phyloP scores from a whole-genome alignment of 2,329 filamentous ascomycete species.

The Colletotrichum sp. region DNA sequence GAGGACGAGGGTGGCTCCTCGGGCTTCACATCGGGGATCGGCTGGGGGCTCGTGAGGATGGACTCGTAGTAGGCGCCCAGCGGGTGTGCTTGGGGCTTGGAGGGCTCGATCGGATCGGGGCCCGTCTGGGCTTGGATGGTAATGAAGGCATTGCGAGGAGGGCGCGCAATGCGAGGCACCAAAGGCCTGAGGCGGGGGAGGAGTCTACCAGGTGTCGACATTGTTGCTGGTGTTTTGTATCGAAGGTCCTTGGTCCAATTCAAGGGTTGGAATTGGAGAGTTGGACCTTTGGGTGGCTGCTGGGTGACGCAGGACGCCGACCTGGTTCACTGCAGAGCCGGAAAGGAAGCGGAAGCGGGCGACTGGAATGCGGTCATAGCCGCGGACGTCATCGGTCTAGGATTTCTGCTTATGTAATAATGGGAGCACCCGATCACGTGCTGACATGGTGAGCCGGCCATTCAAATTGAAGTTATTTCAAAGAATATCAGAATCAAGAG shows the following conservation, averaged over 20 bases:
- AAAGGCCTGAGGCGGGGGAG: slow-evolving; percentile 34
- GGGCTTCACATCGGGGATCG: slow-evolving; percentile 44
- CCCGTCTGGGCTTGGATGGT: slow-evolving; percentile 30
- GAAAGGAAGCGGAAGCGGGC: background rate
- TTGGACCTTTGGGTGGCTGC: background rate
- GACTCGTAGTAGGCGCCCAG: slow-evolving; percentile 64
- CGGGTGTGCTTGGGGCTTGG: slow-evolving; percentile 46
- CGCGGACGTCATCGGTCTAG: slow-evolving; percentile 37
- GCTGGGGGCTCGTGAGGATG: slow-evolving; percentile 54
- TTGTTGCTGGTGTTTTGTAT: slow-evolving; percentile 21
- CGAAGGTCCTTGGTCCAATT: background rate
- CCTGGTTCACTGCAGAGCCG: slow-evolving; percentile 7
- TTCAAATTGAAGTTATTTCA: background rate
- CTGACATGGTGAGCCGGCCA: background rate
- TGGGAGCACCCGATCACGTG: background rate
- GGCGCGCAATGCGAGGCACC: slow-evolving; percentile 27
- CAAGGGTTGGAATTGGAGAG: background rate
- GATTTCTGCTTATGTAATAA: slow-evolving; percentile 3
- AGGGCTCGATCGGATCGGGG: slow-evolving; percentile 28
- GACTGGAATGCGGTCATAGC: slow-evolving; percentile 22
- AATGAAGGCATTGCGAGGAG: slow-evolving; percentile 30
- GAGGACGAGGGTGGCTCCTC: slow-evolving; percentile 49
- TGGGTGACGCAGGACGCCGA: slow-evolving; percentile 8
- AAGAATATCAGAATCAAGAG: background rate
- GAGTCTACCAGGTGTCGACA: slow-evolving; percentile 35